A percentile compares a stretch with the other conserved stretches of the same genome.
Evolutionary conservation across 2,329 filamentous ascomycete genomes (phyloP).

Genomic region (Penicillium sp.): DNA sequence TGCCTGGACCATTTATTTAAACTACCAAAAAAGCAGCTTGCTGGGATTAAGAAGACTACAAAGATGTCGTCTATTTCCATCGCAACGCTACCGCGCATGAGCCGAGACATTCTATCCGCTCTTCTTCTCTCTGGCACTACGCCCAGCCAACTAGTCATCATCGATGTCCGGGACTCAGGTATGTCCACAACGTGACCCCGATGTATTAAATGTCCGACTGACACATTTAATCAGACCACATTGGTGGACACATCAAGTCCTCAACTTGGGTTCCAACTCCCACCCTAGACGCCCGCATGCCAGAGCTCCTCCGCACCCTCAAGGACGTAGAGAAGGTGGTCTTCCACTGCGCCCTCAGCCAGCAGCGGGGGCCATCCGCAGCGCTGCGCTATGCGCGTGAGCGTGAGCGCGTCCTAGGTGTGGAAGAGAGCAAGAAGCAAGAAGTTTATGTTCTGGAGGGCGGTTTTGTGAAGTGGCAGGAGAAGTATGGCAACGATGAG

Average conservation of each 20-base stretch:
- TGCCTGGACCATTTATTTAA: not conserved
- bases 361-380: conserved; percentile 84
- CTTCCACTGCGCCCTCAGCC: conserved; percentile 91
- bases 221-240: conserved; percentile 62
- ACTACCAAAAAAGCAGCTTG: not conserved
- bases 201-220: not conserved
- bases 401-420: conserved; percentile 56
- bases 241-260: conserved; percentile 84
- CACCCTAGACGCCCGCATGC: conserved; percentile 73
- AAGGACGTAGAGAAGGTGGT: conserved; percentile 79
- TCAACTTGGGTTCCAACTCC: conserved; percentile 74
- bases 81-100: conserved; percentile 65
- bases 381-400: conserved; percentile 73
- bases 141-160: conserved; percentile 62
- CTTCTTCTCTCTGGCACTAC: conserved; percentile 58
- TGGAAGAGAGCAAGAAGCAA: conserved; percentile 55
- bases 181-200: conserved; percentile 19
- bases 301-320: conserved; percentile 78
- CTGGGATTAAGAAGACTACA: too few species aligned
- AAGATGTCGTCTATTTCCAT: conserved; percentile 60
- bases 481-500: conserved; percentile 73
- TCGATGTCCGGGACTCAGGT: conserved; percentile 89
- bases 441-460: conserved; percentile 78
- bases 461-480: conserved; percentile 89
- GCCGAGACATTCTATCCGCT: conserved; percentile 66